Evolutionary conservation across 306 rosid genomes (phyloP), one percentile per base, ranked within the genome.

Genomic region (Morella rubra): DNA sequence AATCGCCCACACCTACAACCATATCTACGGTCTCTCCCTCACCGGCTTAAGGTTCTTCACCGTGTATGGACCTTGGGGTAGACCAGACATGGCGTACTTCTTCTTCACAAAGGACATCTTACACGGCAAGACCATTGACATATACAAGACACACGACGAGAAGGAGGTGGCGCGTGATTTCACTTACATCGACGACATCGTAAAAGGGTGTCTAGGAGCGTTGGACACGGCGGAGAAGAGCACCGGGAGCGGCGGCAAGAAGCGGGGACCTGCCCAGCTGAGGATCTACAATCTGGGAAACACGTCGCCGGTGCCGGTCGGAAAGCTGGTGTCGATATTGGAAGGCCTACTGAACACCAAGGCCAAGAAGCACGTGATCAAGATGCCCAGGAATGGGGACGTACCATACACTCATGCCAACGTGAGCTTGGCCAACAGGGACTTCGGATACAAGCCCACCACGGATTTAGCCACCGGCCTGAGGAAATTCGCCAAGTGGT

Each of bases 101-200:
- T 87, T 87, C 74, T 87, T 87, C 85, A 85, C 91, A 0, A 85
- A 82, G 24, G 91, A 85, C 67, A 87, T 87, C 6, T 77, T 87
- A 27, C 88, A 85, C 0, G 91, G 91, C 9, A 87, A 85, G 45
- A 50, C 80, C 58, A 78, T 87, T 41, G 85, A 87, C 14, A 54
- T 87, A 1, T 87, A 82, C 82, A 56, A 52, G 54, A 87, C 87
- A 0, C 85, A 82, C 8, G 89, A 87, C 76, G 85, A 81, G 10
- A 80, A 85, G 44, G 89, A 87, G 77, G 91, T 87, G 84, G 91
- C 91, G 81, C 89, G 91, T 82, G 91, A 87, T 76, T 87, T 85
- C 83, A 87, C 91, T 44, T 86, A 84, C 84, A 86, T 86, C 70
- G 90, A 86, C 79, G 90, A 86, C 72, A 55, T 87, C 8, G 90